These are phyloP conservation scores for Elongisporangium undulatum DNA, from an alignment of 352 stramenopile species.

Conservation along the genomic window DNA sequence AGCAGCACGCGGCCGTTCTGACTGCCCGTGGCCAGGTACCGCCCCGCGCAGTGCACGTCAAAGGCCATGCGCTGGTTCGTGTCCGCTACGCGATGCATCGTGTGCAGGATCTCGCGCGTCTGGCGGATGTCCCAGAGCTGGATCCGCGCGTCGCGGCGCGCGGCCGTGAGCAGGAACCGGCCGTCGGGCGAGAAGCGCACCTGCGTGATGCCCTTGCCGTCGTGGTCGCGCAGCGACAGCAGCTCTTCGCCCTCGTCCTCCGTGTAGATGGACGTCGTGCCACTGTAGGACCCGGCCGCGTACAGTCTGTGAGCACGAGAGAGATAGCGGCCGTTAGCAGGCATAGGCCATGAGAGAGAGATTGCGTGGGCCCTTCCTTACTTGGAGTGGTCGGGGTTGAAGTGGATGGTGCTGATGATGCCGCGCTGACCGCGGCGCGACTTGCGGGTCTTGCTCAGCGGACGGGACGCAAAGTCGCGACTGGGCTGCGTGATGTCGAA, in stretches of 20 bases:
- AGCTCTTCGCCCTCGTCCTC: conserved; percentile 69
- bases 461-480: conserved; percentile 43
- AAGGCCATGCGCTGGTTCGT: conserved; percentile 80
- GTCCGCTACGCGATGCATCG: conserved; percentile 49
- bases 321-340: not conserved
- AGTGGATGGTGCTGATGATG: conserved; percentile 74
- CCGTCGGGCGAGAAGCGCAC: conserved; percentile 78
- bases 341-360: not conserved
- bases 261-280: conserved; percentile 81
- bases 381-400: conserved; percentile 80
- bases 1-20: conserved; percentile 42
- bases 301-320: conserved; percentile 41
- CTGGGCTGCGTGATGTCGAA: conserved; percentile 74
- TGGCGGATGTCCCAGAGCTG: conserved; percentile 87
- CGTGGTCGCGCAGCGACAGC: conserved; percentile 57
- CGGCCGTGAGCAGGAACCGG: conserved; percentile 66
- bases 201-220: conserved; percentile 76
- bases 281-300: conserved; percentile 79
- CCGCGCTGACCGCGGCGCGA: conserved; percentile 65
- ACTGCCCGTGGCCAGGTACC: conserved; percentile 62
- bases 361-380: conserved; percentile 5
- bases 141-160: conserved; percentile 60
- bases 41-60: conserved; percentile 59
- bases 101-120: conserved; percentile 57
- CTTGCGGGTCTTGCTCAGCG: conserved; percentile 63